Base-by-base conservation (phyloP, 805 yeast genomes). In the Lipomyces sp. region DNA sequence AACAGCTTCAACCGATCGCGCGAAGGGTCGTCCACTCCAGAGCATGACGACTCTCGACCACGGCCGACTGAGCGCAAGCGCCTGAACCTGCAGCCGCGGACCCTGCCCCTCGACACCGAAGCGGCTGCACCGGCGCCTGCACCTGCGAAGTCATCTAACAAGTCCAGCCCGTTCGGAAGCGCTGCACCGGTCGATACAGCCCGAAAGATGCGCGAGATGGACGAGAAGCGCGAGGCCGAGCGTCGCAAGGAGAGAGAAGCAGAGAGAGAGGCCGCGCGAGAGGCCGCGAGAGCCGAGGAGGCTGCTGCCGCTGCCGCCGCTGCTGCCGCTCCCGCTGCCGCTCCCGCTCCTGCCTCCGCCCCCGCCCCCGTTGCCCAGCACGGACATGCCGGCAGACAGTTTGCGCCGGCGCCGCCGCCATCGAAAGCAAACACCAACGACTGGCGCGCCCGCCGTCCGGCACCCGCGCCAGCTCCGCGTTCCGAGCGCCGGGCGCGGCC, bases 131-230 rank as follows among this genome's bases (percentile, higher is more conserved):
- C 65, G 4, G 62, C 60, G 34, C 46, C 52, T 6, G 70, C 61
- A 68, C 76, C 65, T 36, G 56, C 55, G 38, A 55, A 64, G 1
- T 47, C 59, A n/a, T 62, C 59, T 39, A 49, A 43, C 14, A 82
- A 78, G 60, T 56, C 77, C 0, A 85, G 81, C 63, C 93, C 95
- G 4, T 87, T 88, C 70, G 95, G 95, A 0, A 71, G 77, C 3
- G 96, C 95, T 1, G 85, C 80, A 68, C 95, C 95, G 1, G 91
- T 87, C 4, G 95, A 87, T 65, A 80, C 84, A 2, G 71, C 81
- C 21, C 73, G 85, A 23, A 81, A 78, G 58, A 80, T 79, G 58
- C 69, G 74, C 40, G 91, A 84, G 61, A 69, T 84, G 21, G 90
- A 84, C 53, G 73, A 75, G 48, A 44, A 53, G 28, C 18, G 16